These are phyloP conservation scores for Xylaria grammica DNA, from an alignment of 495 filamentous ascomycete species.

Conservation along the genomic window DNA sequence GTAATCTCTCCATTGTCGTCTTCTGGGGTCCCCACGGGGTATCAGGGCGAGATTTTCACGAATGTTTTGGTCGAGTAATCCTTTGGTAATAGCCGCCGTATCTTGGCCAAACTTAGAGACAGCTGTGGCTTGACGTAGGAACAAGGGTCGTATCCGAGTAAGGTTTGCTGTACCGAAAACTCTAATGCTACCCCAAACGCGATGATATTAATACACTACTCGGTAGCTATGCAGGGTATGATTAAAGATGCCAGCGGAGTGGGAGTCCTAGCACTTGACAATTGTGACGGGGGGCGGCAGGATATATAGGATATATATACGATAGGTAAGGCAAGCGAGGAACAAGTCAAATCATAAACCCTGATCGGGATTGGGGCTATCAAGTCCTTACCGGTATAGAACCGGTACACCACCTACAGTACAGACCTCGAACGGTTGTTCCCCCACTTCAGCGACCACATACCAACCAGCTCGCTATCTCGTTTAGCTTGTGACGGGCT, in stretches of 20 bases:
- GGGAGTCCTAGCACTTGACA: neutral
- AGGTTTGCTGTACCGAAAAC: conserved; percentile 18
- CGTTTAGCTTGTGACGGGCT: conserved; percentile 1
- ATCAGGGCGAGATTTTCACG: conserved; percentile 9
- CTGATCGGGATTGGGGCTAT: neutral
- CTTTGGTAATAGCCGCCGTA: conserved; percentile 27
- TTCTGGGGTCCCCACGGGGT: neutral
- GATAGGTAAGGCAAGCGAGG: conserved; percentile 13
- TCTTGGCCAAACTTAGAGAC: conserved; percentile 6
- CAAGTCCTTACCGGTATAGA: neutral
- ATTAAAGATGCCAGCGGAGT: neutral
- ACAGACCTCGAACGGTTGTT: too few species aligned
- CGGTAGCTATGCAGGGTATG: neutral
- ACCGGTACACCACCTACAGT: too few species aligned
- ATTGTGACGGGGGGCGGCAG: conserved; percentile 12
- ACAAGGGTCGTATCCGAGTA: conserved; percentile 13
- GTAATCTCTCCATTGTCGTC: conserved; percentile 30
- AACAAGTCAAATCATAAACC: conserved; percentile 7
- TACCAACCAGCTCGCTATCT: neutral
- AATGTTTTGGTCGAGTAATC: conserved; percentile 31
- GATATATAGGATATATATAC: conserved; percentile 30
- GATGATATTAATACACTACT: neutral
- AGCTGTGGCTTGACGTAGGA: conserved; percentile 8
- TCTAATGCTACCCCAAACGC: conserved; percentile 1
- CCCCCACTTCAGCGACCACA: neutral